These are phyloP conservation scores for Isatis tinctoria DNA, from an alignment of 345 rosid genomes.

Conservation along the genomic window DNA sequence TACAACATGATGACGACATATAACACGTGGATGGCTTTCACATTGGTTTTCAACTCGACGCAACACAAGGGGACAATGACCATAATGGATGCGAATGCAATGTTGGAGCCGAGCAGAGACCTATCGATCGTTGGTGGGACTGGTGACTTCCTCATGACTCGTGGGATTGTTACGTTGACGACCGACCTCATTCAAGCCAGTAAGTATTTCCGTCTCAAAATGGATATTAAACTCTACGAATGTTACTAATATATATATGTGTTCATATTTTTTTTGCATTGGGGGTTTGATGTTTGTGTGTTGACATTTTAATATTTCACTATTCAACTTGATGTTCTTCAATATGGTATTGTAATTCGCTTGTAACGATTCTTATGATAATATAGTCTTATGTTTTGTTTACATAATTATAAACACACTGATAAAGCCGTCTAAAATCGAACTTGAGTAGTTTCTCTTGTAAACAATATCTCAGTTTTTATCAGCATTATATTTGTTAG, in stretches of 20 bases:
- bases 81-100: constrained; percentile 49
- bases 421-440: not conserved
- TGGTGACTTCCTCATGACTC: constrained; percentile 67
- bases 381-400: no score
- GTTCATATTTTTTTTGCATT: not conserved
- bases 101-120: constrained; percentile 58
- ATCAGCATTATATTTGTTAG: no score
- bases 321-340: not conserved
- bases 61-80: constrained; percentile 48
- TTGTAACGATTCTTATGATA: not conserved
- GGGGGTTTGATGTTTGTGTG: not conserved
- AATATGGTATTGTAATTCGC: not conserved
- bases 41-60: constrained; percentile 55
- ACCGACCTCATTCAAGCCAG: constrained; percentile 26
- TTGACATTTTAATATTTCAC: not conserved
- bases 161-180: constrained; percentile 55
- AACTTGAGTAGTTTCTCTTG: no score
- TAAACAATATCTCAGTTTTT: no score
- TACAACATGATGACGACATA: constrained; percentile 37
- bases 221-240: constrained; percentile 14
- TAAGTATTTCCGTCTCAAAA: not conserved
- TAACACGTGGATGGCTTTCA: constrained; percentile 44
- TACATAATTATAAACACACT: not conserved
- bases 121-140: constrained; percentile 61
- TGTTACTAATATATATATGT: constrained; percentile 1